Evolutionary conservation across 108 stramenopile species (phyloP).

Genomic region (Skeletonema menzelii): DNA sequence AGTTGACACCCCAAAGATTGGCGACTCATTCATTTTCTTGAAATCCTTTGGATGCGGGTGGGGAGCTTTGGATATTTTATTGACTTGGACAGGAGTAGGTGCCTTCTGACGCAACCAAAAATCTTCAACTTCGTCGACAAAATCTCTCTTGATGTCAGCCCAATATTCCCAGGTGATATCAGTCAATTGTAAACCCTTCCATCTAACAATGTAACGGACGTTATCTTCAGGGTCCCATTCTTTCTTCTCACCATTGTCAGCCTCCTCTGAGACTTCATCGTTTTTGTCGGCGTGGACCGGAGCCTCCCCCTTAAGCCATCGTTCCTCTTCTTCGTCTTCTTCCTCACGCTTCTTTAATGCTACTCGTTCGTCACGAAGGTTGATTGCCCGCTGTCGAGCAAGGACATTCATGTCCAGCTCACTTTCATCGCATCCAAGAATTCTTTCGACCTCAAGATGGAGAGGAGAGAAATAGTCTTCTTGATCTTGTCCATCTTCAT

Average conservation of each 20-base stretch:
- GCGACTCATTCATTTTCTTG: slow-evolving; percentile 76
- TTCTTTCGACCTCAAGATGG: slow-evolving; percentile 73
- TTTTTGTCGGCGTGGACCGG: background rate
- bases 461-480: slow-evolving; percentile 74
- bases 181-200: slow-evolving; percentile 78
- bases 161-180: slow-evolving; percentile 92
- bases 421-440: slow-evolving; percentile 81
- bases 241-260: slow-evolving; percentile 30
- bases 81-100: slow-evolving; percentile 54
- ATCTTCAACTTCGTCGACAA: slow-evolving; percentile 77
- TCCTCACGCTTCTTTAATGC: slow-evolving; percentile 51
- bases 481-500: slow-evolving; percentile 40
- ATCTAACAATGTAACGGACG: slow-evolving; percentile 85
- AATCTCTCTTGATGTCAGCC: slow-evolving; percentile 84
- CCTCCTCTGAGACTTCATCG: background rate
- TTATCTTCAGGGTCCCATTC: slow-evolving; percentile 89
- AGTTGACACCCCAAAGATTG: slow-evolving; percentile 68
- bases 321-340: slow-evolving; percentile 57
- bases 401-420: slow-evolving; percentile 80
- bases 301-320: slow-evolving; percentile 39
- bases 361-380: slow-evolving; percentile 48
- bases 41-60: slow-evolving; percentile 83
- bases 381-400: slow-evolving; percentile 74
- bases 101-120: slow-evolving; percentile 80
- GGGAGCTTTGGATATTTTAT: slow-evolving; percentile 30